These are phyloP conservation scores for Hansenula lynferdii DNA, from an alignment of 1,139 yeast species.

Conservation along the genomic window DNA sequence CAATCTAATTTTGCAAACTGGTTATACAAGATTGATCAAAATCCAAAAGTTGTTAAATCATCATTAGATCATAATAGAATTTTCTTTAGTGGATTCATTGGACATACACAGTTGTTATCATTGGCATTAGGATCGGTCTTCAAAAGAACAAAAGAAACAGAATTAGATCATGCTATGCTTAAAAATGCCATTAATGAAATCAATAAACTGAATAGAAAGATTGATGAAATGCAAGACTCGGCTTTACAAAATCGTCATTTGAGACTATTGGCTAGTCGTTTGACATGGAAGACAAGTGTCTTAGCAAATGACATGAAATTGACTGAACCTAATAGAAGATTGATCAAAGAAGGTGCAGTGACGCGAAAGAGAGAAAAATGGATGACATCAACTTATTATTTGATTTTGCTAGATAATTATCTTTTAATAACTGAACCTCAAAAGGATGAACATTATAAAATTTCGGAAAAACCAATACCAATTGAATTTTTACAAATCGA, in stretches of 20 bases:
- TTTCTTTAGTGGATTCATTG: slow-evolving; percentile 72
- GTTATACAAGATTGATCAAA: slow-evolving; percentile 42
- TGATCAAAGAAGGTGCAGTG: slow-evolving; percentile 58
- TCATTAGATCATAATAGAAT: slow-evolving; percentile 52
- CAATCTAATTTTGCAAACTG: slow-evolving; percentile 45
- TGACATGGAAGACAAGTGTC: slow-evolving; percentile 42
- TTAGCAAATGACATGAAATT: slow-evolving; percentile 41
- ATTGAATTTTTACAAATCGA: slow-evolving; percentile 55
- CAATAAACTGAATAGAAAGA: slow-evolving; percentile 38
- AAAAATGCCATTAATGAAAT: slow-evolving; percentile 49
- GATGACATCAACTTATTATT: slow-evolving; percentile 40
- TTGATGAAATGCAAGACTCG: slow-evolving; percentile 48
- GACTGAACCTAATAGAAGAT: slow-evolving; percentile 49
- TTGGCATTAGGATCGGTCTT: slow-evolving; percentile 58
- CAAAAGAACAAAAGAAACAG: slow-evolving; percentile 44
- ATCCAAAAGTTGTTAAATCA: slow-evolving; percentile 32
- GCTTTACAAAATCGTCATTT: slow-evolving; percentile 52
- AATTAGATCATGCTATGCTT: slow-evolving; percentile 52
- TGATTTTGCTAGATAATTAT: slow-evolving; percentile 70
- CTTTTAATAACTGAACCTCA: slow-evolving; percentile 56
- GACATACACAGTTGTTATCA: slow-evolving; percentile 68
- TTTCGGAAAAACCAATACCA: slow-evolving; percentile 57
- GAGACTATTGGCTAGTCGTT: slow-evolving; percentile 40
- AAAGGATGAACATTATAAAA: slow-evolving; percentile 31
- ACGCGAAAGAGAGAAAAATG: slow-evolving; percentile 58